Evolutionary conservation across 441 rosid species (phyloP).

Genomic region (Syzygium syzygioides): DNA sequence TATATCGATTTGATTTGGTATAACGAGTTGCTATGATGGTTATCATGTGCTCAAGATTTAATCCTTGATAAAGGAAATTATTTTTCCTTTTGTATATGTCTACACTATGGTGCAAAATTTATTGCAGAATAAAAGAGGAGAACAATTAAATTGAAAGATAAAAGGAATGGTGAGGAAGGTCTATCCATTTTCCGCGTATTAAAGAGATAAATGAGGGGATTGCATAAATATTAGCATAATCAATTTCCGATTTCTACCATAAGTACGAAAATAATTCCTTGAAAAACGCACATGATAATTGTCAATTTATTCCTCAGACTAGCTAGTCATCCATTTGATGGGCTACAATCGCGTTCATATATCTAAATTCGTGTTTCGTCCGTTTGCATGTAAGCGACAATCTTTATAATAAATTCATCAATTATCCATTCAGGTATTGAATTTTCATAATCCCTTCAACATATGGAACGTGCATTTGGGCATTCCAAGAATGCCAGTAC

Average conservation of each 20-base stretch:
- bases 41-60: not conserved
- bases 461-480: not conserved
- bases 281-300: not conserved
- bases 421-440: not conserved
- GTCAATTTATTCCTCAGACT: not conserved
- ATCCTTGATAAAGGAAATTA: not conserved
- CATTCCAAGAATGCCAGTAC: not conserved
- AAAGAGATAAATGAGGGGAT: not conserved
- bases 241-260: not conserved
- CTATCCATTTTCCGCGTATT: not conserved
- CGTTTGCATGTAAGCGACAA: not conserved
- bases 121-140: not conserved
- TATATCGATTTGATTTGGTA: not conserved
- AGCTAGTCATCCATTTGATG: not conserved
- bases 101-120: not conserved
- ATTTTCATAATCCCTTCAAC: not conserved
- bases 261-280: not conserved
- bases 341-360: not conserved
- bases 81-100: not conserved
- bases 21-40: not conserved
- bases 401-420: not conserved
- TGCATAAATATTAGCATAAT: not conserved
- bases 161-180: not conserved
- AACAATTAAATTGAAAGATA: not conserved
- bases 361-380: too few relatives aligned